These are phyloP conservation scores for Podila epigama DNA, from an alignment of 192 early-diverging fungal species.

Conservation along the genomic window DNA sequence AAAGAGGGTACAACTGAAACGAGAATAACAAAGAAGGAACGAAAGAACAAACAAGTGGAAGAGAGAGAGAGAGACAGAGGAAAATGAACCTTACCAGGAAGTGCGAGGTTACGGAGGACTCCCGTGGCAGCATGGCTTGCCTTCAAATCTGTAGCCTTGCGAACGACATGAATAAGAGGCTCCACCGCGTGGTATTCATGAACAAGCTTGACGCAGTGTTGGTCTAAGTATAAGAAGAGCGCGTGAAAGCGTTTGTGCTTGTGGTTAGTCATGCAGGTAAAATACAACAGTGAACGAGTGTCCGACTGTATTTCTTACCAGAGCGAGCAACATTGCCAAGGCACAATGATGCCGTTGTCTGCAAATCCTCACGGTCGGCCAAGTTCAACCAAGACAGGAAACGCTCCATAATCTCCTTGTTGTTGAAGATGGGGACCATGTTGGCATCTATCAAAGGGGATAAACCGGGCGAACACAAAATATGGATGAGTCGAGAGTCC, in stretches of 20 bases:
- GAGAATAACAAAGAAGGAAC: too few relatives aligned
- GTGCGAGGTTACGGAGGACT: conserved; percentile 71
- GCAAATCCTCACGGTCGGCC: conserved; percentile 51
- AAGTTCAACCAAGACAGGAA: conserved; percentile 54
- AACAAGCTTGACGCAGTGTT: conserved; percentile 67
- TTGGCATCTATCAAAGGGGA: conserved; percentile 50
- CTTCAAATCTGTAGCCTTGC: conserved; percentile 53
- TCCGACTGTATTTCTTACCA: too few relatives aligned
- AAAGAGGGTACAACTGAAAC: too few relatives aligned
- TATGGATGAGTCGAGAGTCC: too few relatives aligned
- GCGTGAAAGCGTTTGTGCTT: background rate
- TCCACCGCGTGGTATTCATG: conserved; percentile 61
- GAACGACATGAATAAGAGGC: conserved; percentile 60
- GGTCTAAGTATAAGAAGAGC: conserved; percentile 49
- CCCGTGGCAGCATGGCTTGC: conserved; percentile 70
- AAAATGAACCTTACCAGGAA: conserved; percentile 62
- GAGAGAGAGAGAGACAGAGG: too few relatives aligned
- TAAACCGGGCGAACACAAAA: background rate
- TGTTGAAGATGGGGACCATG: conserved; percentile 56
- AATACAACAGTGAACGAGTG: background rate
- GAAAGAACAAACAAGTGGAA: too few relatives aligned
- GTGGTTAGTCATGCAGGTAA: background rate
- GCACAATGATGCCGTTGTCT: conserved; percentile 64
- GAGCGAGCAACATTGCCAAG: conserved; percentile 77
- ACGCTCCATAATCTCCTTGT: conserved; percentile 47